A percentile compares a stretch with the other conserved stretches of the same genome.
These are phyloP conservation scores for Botryosphaeria agaves DNA, from an alignment of 2,329 filamentous ascomycete genomes.

Conservation along the genomic window DNA sequence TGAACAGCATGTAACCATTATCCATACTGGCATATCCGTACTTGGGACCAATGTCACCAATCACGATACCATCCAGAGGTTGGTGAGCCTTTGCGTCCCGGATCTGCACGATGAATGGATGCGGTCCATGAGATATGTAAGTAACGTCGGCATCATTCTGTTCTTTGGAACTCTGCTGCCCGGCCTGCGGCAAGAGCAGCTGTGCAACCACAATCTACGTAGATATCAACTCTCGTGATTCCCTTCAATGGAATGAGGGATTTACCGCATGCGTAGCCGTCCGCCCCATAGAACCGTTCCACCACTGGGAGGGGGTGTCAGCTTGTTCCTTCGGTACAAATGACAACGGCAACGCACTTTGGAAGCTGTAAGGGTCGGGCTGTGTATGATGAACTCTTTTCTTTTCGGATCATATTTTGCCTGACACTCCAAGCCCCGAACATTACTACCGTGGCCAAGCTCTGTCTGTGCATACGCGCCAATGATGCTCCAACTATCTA, in stretches of 20 bases:
- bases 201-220: constrained; percentile 38
- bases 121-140: constrained; percentile 60
- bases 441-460: constrained; percentile 63
- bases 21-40: constrained; percentile 56
- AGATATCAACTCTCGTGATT: no score
- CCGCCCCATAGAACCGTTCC: constrained; percentile 63
- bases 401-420: constrained; percentile 57
- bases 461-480: constrained; percentile 73
- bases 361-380: constrained; percentile 53
- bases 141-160: no score
- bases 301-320: no score
- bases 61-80: constrained; percentile 50
- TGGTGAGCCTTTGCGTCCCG: constrained; percentile 52
- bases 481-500: constrained; percentile 52
- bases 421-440: constrained; percentile 53
- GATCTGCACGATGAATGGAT: constrained; percentile 64
- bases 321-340: no score
- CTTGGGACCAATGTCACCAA: constrained; percentile 69
- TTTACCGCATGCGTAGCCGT: constrained; percentile 64
- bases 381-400: constrained; percentile 60
- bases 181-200: constrained; percentile 24
- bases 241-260: no score
- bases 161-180: no score
- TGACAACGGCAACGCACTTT: no score
- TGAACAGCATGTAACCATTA: constrained; percentile 64